These are phyloP conservation scores for Aspergillus sclerotialis DNA, from an alignment of 2,329 filamentous ascomycete species.

Conservation along the genomic window DNA sequence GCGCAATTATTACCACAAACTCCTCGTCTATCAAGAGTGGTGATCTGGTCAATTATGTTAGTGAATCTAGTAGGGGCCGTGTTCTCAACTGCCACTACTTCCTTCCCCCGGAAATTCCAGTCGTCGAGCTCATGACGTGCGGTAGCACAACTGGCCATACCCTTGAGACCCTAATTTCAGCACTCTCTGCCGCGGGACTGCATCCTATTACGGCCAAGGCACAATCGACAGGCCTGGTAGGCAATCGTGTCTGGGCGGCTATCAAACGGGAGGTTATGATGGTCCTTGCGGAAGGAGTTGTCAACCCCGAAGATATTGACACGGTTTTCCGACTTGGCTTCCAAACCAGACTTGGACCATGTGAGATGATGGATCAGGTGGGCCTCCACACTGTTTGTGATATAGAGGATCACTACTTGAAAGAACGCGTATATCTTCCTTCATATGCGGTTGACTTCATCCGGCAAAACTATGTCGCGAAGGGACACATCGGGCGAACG, in stretches of 20 bases:
- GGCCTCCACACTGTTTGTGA: constrained; percentile 48
- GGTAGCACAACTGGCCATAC: constrained; percentile 39
- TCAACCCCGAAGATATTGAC: constrained; percentile 45
- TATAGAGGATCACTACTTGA: constrained; percentile 49
- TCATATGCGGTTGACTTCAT: too few species aligned
- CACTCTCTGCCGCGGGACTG: constrained; percentile 35
- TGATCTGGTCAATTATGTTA: constrained; percentile 42
- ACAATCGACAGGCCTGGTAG: constrained; percentile 48
- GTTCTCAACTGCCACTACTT: constrained; percentile 48
- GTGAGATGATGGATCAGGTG: constrained; percentile 30
- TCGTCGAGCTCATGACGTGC: constrained; percentile 50
- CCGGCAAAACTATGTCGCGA: too few species aligned
- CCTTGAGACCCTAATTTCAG: constrained; percentile 40
- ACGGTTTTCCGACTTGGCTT: too few species aligned
- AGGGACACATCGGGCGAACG: too few species aligned
- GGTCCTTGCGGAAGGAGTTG: constrained; percentile 46
- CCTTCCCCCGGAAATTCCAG: constrained; percentile 42
- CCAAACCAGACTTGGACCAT: too few species aligned
- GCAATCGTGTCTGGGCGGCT: constrained; percentile 52
- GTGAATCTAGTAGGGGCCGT: constrained; percentile 20
- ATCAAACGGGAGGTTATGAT: constrained; percentile 47
- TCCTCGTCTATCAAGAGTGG: constrained; percentile 47
- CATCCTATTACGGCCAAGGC: constrained; percentile 38
- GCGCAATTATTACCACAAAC: constrained; percentile 47
- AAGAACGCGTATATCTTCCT: too few species aligned